Evolutionary conservation across 306 rosid species (phyloP), one percentile per base, ranked within the genome.

Genomic region (Vigna nakashimae): DNA sequence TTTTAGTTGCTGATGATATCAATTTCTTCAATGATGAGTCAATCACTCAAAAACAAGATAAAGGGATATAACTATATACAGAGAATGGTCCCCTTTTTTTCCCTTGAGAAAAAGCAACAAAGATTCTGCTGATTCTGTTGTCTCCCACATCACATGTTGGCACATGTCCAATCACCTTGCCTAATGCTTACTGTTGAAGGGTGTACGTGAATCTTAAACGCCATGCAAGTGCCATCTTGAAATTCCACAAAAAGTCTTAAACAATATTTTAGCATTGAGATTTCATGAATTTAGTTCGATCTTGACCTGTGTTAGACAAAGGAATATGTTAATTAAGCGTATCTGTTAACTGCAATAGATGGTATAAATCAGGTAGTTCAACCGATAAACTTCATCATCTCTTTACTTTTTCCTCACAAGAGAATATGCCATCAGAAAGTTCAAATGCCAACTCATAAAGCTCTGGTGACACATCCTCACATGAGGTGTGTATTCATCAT

Each of bases 381-480:
- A 59, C 0, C 46, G 69, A 60, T 64, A 49, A 34, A 32, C 24
- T 66, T 66, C 74, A 45, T 55, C 42, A 32, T 63, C 57, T 73
- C 50, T 46, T 24, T 75, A 15, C 46, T 53, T 80, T 30, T 75
- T 67, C 53, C 15, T 38, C 69, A 32, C 43, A 52, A 17, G 11
- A 52, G 30, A 55, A 55, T 8, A 55, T 18, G 60, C 13, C 59
- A 79, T 83, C 86, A 82, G 52, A 88, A 90, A 78, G 84, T 77
- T 82, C 70, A 76, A 53, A 74, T 38, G 58, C 85, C 89, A 88
- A 36, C 94, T 86, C 88, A 83, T 65, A 86, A 88, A 74, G 86
- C 80, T 70, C 60, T 83, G 69, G 45, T 76, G 75, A 82, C 22
- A 65, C 84, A 80, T 77, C 76, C 79, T 70, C 86, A 65, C 83